These are phyloP conservation scores for Aspergillus vadensis DNA, from an alignment of 2,329 filamentous ascomycete species.

Conservation along the genomic window DNA sequence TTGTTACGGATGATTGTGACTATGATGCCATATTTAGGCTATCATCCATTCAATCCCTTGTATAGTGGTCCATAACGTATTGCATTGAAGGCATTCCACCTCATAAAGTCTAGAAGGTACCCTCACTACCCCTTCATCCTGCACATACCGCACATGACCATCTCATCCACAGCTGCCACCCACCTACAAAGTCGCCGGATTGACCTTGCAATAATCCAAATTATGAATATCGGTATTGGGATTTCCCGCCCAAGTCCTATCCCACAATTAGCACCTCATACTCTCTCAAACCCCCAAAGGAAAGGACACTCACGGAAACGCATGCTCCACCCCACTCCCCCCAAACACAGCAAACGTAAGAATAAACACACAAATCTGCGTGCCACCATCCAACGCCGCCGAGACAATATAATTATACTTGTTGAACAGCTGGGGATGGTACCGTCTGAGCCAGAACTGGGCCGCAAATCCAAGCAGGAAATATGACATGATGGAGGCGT, in stretches of 20 bases:
- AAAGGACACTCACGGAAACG: slow-evolving; percentile 5
- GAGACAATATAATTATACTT: slow-evolving; percentile 15
- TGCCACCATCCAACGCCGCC: slow-evolving; percentile 11
- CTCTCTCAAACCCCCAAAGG: too few relatives aligned
- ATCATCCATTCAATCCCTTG: too few relatives aligned
- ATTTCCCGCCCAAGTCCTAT: not conserved
- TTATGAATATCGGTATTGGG: slow-evolving; percentile 4
- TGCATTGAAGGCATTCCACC: too few relatives aligned
- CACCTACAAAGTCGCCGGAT: not conserved
- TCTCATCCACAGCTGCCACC: not conserved
- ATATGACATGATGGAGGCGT: slow-evolving; percentile 1
- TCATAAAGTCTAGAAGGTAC: not conserved
- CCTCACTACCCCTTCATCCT: not conserved
- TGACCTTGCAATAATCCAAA: slow-evolving; percentile 9
- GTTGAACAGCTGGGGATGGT: slow-evolving; percentile 9
- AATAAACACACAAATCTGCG: slow-evolving; percentile 12
- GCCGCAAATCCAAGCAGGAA: slow-evolving; percentile 7
- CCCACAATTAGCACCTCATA: not conserved
- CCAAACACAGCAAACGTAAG: slow-evolving; percentile 16
- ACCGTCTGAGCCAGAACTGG: slow-evolving; percentile 12
- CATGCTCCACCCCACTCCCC: slow-evolving; percentile 7
- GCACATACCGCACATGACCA: not conserved
- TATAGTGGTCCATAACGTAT: too few relatives aligned
- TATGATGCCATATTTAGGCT: too few relatives aligned
- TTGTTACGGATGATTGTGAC: too few relatives aligned